Evolutionary conservation across 139 green algal genomes (phyloP), one percentile per base, ranked within the genome.

Genomic region (Chlamydomonas sphaeroides): DNA sequence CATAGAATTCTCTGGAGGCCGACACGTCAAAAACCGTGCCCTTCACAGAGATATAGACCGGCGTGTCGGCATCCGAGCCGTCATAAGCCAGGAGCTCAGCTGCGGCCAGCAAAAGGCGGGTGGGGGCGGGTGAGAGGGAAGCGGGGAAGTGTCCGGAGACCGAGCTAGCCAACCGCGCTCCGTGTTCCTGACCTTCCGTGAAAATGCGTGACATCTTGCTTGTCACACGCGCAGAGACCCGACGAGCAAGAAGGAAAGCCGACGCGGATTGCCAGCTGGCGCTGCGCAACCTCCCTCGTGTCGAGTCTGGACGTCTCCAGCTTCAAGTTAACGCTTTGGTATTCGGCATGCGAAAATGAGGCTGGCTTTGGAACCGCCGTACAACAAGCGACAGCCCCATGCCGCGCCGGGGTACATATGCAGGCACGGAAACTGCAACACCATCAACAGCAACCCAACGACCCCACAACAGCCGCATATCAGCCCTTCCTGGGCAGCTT

Each of bases 21-120:
- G 78, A 79, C 15, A 86, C 84, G 63, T 89, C 84, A 45, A 86
- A 89, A 26, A 89, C 62, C 5, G 51, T 63, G 2, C 74, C 73
- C 38, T 80, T 76, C 3, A 89, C 63, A 11, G 84, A 59, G 14
- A 89, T 65, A 66, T 84, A 86, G 15, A 89, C 69, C 1, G 79
- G 68, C 49, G 77, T 84, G 17, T n/a, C 17, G 6, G 49, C 6
- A 2, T 84, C 78, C 0, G 65, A 30, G 28, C 78, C 78, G 53
- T 84, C 66, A 30, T 73, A 82, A 0, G 18, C 63, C 5, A 35
- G 32, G 3, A 82, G 62, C 42, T 82, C 42, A n/a, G n/a, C 5
- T 45, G 23, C 3, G 75, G 38, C 20, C 62, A 65, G 26, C 72
- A 72, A 0, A n/a, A 62, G 11, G 56, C 38, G 51, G 26, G 51